A percentile compares a stretch with the other conserved stretches of the same genome.
phyloP scores from a whole-genome alignment of 2,329 filamentous ascomycete genomes.

The Alternaria incomplexa region DNA sequence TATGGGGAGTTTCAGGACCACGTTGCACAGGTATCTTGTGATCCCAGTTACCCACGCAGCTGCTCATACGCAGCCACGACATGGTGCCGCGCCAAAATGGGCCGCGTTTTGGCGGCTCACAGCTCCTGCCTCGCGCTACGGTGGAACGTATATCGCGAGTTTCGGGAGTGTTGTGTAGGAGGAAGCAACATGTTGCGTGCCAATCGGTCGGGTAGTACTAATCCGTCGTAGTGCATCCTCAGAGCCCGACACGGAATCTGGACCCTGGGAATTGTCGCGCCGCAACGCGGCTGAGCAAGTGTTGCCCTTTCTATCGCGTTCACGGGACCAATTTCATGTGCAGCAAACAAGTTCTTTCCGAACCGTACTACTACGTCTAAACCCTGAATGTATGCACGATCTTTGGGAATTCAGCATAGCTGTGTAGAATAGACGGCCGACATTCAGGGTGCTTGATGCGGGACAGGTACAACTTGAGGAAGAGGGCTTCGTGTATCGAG shows the following conservation, averaged over 20 bases:
- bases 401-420: background rate
- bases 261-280: background rate
- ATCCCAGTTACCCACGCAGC: background rate
- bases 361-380: background rate
- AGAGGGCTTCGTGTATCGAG: background rate
- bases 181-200: background rate
- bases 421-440: background rate
- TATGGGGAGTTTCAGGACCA: background rate
- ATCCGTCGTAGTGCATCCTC: background rate
- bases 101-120: background rate
- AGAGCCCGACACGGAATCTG: conserved; percentile 3
- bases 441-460: background rate
- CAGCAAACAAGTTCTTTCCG: background rate
- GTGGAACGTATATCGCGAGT: background rate
- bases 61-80: background rate
- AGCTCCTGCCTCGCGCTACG: background rate
- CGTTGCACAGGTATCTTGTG: background rate
- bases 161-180: background rate
- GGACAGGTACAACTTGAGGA: background rate
- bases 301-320: background rate
- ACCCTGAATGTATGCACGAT: background rate
- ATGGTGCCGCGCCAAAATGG: background rate
- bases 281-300: background rate
- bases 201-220: background rate
- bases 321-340: background rate